Evolutionary conservation across 2,329 filamentous ascomycete species (phyloP).

Genomic region (Xylaria sp.): DNA sequence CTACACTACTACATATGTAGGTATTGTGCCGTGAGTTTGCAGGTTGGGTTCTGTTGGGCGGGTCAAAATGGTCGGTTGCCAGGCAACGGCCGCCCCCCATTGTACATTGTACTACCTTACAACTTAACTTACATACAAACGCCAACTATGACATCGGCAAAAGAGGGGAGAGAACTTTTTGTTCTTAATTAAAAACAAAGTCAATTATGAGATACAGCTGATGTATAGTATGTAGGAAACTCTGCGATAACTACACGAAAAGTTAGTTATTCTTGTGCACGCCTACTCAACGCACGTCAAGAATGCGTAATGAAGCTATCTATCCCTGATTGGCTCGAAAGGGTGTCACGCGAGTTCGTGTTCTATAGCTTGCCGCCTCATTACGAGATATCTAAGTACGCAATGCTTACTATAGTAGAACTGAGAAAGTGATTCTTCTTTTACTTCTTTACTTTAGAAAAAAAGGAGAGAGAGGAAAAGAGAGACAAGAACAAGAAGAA

Average conservation of each 20-base stretch:
- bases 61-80: conserved; percentile 31
- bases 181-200: not conserved
- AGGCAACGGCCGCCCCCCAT: conserved; percentile 26
- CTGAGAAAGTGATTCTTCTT: not conserved
- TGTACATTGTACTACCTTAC: too few species aligned
- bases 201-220: not conserved
- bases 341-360: conserved; percentile 4
- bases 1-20: too few species aligned
- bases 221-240: not conserved
- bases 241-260: too few species aligned
- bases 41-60: conserved; percentile 19
- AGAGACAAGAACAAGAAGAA: too few species aligned
- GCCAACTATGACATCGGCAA: not conserved
- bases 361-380: conserved; percentile 2
- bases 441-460: too few species aligned
- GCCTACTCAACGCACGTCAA: not conserved
- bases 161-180: not conserved
- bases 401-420: not conserved
- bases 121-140: not conserved
- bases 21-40: not conserved
- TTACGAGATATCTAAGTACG: not conserved
- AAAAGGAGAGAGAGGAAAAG: too few species aligned
- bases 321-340: conserved; percentile 5
- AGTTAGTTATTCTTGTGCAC: too few species aligned
- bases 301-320: not conserved